Conservation (phyloP, 495 filamentous ascomycete species). For the Penicillium dipodomyicola region DNA sequence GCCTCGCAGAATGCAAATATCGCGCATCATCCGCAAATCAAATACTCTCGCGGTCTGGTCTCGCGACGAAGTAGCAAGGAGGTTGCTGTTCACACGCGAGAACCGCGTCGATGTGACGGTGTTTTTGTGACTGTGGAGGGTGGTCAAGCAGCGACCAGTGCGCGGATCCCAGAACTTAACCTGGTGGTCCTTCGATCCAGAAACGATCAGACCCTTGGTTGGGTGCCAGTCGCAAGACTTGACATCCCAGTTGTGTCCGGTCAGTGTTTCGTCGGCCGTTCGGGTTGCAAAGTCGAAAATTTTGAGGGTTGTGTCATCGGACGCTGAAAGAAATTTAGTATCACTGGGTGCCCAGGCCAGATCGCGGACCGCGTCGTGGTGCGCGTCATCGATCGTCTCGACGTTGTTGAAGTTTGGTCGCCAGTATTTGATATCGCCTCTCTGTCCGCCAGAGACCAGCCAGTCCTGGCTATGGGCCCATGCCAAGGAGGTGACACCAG, state of each 20-base stretch:
- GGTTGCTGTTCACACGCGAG: constrained; percentile 74
- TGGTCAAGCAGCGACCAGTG: constrained; percentile 83
- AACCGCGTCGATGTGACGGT: constrained; percentile 88
- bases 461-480: constrained; percentile 97
- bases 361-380: constrained; percentile 84
- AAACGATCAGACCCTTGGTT: constrained; percentile 88
- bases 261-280: constrained; percentile 72
- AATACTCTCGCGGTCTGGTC: constrained; percentile 91
- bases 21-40: constrained; percentile 96
- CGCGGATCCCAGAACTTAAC: constrained; percentile 98
- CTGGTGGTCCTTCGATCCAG: constrained; percentile 93
- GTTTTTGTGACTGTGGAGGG: constrained; percentile 96
- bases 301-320: constrained; percentile 87
- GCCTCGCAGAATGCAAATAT: constrained; percentile 84
- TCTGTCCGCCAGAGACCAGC: constrained; percentile 93
- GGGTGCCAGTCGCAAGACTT: constrained; percentile 98
- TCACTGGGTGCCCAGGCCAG: constrained; percentile 93
- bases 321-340: constrained; percentile 91
- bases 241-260: constrained; percentile 93
- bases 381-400: constrained; percentile 87
- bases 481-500: constrained; percentile 78
- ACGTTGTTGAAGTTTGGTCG: constrained; percentile 99
- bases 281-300: constrained; percentile 96
- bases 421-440: constrained; percentile 97
- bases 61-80: constrained; percentile 86